Evolutionary conservation across 371 early-diverging fungal genomes (phyloP).

Genomic region (Apophysomyces elegans): DNA sequence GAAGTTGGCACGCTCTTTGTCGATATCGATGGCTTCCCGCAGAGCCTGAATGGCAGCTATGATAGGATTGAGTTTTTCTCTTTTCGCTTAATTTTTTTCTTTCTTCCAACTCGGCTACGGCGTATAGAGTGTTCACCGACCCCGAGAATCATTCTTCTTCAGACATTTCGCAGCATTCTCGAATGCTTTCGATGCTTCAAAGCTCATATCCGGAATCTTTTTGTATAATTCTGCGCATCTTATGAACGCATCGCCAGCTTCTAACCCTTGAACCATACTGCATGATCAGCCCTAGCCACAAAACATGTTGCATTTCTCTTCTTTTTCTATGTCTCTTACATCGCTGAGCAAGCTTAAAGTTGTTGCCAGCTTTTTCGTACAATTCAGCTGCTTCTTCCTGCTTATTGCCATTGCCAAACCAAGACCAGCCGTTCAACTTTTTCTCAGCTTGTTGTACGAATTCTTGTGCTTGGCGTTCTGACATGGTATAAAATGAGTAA

Average conservation of each 20-base stretch:
- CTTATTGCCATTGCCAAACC: slow-evolving; percentile 84
- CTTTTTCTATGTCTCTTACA: slow-evolving; percentile 54
- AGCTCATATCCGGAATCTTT: slow-evolving; percentile 66
- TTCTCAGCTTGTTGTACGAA: slow-evolving; percentile 78
- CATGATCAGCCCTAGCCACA: neutral
- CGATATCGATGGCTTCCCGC: slow-evolving; percentile 74
- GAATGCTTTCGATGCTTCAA: slow-evolving; percentile 85
- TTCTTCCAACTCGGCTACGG: slow-evolving; percentile 10
- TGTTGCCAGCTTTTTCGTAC: slow-evolving; percentile 87
- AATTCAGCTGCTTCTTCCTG: slow-evolving; percentile 93
- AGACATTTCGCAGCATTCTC: slow-evolving; percentile 87
- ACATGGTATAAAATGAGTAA: slow-evolving; percentile 44
- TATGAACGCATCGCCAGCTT: slow-evolving; percentile 90
- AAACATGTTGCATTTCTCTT: too few relatives aligned
- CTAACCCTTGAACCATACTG: slow-evolving; percentile 66
- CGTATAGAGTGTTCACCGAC: slow-evolving; percentile 40
- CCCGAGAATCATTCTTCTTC: slow-evolving; percentile 82
- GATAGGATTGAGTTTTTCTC: slow-evolving; percentile 5
- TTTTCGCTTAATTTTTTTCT: neutral
- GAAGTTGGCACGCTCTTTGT: slow-evolving; percentile 87
- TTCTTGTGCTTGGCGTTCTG: slow-evolving; percentile 75
- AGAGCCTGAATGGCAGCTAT: slow-evolving; percentile 79
- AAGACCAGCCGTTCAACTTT: slow-evolving; percentile 71
- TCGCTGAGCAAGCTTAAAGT: slow-evolving; percentile 87
- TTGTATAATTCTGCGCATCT: slow-evolving; percentile 75